A percentile compares a stretch with the other conserved stretches of the same genome.
Evolutionary conservation across 352 stramenopile species (phyloP).

Genomic region (Globisporangium viniferum): DNA sequence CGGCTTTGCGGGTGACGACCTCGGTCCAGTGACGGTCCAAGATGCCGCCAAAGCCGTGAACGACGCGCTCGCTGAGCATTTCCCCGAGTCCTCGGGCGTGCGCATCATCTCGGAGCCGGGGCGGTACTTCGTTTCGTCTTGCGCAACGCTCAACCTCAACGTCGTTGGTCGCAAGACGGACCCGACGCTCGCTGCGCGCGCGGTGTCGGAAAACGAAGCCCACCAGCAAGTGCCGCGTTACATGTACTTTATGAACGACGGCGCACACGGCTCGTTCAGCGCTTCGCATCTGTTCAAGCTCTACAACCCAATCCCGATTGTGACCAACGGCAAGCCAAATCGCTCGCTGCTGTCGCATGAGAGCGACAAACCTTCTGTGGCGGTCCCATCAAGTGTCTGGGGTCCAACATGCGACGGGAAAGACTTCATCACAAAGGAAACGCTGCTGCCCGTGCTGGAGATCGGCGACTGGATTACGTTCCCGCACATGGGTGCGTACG

Average conservation of each 20-base stretch:
- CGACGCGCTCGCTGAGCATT: constrained; percentile 36
- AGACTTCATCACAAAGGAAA: constrained; percentile 40
- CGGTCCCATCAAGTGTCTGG: constrained; percentile 39
- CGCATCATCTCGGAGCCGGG: constrained; percentile 89
- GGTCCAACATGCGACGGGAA: constrained; percentile 53
- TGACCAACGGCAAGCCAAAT: constrained; percentile 6
- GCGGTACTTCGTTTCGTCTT: constrained; percentile 77
- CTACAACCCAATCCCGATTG: constrained; percentile 18
- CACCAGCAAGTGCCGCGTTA: constrained; percentile 29
- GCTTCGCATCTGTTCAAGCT: constrained; percentile 38
- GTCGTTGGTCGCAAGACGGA: constrained; percentile 59
- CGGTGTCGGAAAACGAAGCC: constrained; percentile 11
- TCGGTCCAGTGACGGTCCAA: constrained; percentile 43
- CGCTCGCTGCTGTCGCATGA: not conserved
- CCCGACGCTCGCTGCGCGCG: constrained; percentile 21
- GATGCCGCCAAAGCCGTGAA: constrained; percentile 40
- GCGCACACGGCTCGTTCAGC: constrained; percentile 44
- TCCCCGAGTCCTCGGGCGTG: constrained; percentile 40
- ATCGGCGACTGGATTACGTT: constrained; percentile 57
- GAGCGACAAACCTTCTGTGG: not conserved
- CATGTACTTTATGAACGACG: constrained; percentile 59
- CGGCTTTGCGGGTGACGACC: constrained; percentile 68
- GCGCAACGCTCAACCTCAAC: constrained; percentile 72
- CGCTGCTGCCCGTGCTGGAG: constrained; percentile 31
- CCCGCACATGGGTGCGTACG: constrained; percentile 54